Conservation (phyloP, 1,284 basidiomycete genomes). For the Heliocybe sulcata region DNA sequence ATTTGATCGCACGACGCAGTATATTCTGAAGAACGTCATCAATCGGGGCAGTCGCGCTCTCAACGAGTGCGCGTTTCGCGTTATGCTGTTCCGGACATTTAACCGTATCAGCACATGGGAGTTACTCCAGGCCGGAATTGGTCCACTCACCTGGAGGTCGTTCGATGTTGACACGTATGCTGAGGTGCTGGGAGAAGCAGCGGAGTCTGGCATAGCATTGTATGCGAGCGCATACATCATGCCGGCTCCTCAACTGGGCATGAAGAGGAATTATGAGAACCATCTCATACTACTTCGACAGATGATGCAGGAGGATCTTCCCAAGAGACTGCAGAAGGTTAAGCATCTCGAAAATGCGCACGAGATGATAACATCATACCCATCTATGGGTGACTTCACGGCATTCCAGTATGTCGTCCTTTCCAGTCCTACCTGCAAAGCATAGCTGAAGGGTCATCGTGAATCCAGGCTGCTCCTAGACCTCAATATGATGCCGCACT, state of each 20-base stretch:
- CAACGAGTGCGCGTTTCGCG: constrained; percentile 32
- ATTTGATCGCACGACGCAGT: constrained; percentile 34
- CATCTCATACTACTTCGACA: constrained; percentile 29
- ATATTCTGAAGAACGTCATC: constrained; percentile 31
- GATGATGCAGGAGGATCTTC: constrained; percentile 29
- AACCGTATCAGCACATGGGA: constrained; percentile 35
- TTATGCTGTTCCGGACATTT: constrained; percentile 35
- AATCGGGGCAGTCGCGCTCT: constrained; percentile 24
- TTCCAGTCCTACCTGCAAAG: neutral
- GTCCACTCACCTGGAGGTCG: constrained; percentile 21
- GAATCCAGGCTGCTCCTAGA: constrained; percentile 35
- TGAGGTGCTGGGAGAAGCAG: constrained; percentile 20
- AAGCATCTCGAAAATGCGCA: constrained; percentile 30
- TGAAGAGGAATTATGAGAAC: constrained; percentile 20
- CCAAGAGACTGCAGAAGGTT: constrained; percentile 19
- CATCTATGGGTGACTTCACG: constrained; percentile 33
- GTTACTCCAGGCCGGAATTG: constrained; percentile 21
- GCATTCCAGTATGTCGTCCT: constrained; percentile 27
- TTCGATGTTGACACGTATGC: constrained; percentile 28
- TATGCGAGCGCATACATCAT: constrained; percentile 33
- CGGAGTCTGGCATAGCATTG: constrained; percentile 12
- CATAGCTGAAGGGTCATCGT: neutral
- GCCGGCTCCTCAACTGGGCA: constrained; percentile 28
- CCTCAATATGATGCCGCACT: constrained; percentile 32
- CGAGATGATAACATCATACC: constrained; percentile 25